Evolutionary conservation across 2,329 filamentous ascomycete genomes (phyloP).

Genomic region (Clonostachys byssicola): DNA sequence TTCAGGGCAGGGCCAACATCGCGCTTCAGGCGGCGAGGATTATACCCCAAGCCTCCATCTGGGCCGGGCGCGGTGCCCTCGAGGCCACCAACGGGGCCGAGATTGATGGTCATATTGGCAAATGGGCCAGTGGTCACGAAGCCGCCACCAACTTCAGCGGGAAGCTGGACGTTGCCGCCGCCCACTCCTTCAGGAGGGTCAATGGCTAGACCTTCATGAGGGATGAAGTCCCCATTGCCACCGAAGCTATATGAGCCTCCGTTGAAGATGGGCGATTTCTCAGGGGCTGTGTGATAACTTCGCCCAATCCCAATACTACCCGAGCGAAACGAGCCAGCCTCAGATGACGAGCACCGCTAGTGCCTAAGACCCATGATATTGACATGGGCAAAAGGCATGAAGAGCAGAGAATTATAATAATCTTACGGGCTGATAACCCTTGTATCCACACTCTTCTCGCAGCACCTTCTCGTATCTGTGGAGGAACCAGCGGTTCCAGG

Average conservation of each 20-base stretch:
- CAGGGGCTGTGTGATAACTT: constrained; percentile 36
- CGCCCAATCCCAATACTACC: constrained; percentile 43
- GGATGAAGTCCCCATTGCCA: constrained; percentile 34
- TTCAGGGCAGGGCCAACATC: constrained; percentile 21
- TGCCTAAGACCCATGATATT: no score
- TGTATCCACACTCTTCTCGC: constrained; percentile 26
- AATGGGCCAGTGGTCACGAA: constrained; percentile 42
- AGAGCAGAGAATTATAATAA: neutral
- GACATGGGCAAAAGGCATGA: neutral
- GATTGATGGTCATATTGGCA: constrained; percentile 24
- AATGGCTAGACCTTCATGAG: constrained; percentile 20
- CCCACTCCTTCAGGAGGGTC: constrained; percentile 3
- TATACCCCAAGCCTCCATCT: constrained; percentile 21
- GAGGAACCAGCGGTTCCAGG: constrained; percentile 31
- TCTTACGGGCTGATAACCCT: constrained; percentile 10
- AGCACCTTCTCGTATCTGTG: constrained; percentile 12
- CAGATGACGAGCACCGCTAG: neutral
- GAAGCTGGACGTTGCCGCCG: neutral
- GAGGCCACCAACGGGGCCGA: constrained; percentile 21
- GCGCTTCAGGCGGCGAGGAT: constrained; percentile 25
- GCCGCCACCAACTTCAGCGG: constrained; percentile 40
- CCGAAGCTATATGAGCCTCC: constrained; percentile 40
- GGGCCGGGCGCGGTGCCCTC: constrained; percentile 8
- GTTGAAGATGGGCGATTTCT: constrained; percentile 45
- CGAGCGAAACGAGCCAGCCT: constrained; percentile 5